Base-by-base conservation (phyloP, 352 stramenopile species). In the Phytophthora melonis region DNA sequence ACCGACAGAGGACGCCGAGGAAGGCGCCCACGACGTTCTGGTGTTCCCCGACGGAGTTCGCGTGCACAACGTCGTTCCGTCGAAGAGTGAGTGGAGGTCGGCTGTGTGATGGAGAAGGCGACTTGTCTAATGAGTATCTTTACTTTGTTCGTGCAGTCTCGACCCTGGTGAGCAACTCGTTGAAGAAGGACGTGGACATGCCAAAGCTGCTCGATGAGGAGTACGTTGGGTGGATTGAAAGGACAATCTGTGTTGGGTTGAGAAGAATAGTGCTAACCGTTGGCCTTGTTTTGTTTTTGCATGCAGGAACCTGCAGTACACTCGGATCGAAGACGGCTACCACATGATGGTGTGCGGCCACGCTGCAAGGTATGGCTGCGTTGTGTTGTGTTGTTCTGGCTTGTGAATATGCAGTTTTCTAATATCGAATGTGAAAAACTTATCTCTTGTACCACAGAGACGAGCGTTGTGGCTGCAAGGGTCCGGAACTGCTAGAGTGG, bases 331-430 rank as follows among this genome's bases (percentile, higher is more conserved):
- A 10, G 19, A 74, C 10, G 81, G 66, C 25, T 76, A 84, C 58
- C 84, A 94, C 74, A 82, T 93, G 73, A 79, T 94, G 62, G 86
- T 89, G 25, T 94, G 88, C 55, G 84, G 86, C 3, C 88, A 94
- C 47, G 81, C 77, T 58, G 71, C 86, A 30, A 58, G 76, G 62
- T 73, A 27, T 14, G 41, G 13, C 39, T 18, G 21, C 41, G 3
- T 47, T 11, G 2, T 58, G 43, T 61, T 36, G 45, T 49, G 61
- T 36, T 18, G 13, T 5, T 32, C 19, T 7, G 34, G 21, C 5
- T 36, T 36, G 16, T 56, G 23, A 27, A 53, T 21, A 50, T 55
- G 49, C 43, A 27, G n/a, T 8, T 39, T 16, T 52, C 54, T 69
- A 63, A 80, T 53, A 32, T 57, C n/a, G 25, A 72, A 64, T 25